These are phyloP conservation scores for Pseudozyma sp. DNA, from an alignment of 1,284 basidiomycete genomes.

Conservation along the genomic window DNA sequence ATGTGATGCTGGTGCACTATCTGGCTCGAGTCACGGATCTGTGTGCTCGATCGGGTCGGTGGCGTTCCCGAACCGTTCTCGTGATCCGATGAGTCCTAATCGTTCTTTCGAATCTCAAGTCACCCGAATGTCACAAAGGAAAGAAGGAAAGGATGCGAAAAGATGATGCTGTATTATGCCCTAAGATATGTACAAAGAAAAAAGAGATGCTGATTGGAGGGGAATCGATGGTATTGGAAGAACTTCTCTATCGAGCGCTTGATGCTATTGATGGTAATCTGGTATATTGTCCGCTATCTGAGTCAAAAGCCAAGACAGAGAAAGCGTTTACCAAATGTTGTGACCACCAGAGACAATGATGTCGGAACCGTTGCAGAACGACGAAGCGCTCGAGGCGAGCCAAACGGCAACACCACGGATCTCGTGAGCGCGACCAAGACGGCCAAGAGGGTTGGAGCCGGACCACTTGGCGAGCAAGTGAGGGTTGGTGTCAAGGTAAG, in stretches of 20 bases:
- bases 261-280: not conserved
- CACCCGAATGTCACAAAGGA: too few species aligned
- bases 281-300: conserved; percentile 23
- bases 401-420: conserved; percentile 81
- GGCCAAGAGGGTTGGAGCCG: conserved; percentile 79
- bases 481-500: conserved; percentile 79
- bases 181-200: conserved; percentile 43
- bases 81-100: too few species aligned
- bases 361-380: conserved; percentile 67
- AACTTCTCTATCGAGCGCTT: not conserved
- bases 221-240: conserved; percentile 1
- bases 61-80: too few species aligned
- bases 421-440: conserved; percentile 81
- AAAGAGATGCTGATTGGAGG: conserved; percentile 17
- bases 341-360: conserved; percentile 68
- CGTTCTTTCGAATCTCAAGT: too few species aligned
- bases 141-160: too few species aligned
- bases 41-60: too few species aligned
- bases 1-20: too few species aligned
- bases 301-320: not conserved
- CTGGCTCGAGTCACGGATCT: too few species aligned
- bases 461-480: conserved; percentile 80
- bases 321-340: conserved; percentile 64
- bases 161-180: conserved; percentile 33
- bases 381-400: conserved; percentile 75